Evolutionary conservation across 164 flowering plant species (phyloP).

Genomic region (Protea cynaroides): DNA sequence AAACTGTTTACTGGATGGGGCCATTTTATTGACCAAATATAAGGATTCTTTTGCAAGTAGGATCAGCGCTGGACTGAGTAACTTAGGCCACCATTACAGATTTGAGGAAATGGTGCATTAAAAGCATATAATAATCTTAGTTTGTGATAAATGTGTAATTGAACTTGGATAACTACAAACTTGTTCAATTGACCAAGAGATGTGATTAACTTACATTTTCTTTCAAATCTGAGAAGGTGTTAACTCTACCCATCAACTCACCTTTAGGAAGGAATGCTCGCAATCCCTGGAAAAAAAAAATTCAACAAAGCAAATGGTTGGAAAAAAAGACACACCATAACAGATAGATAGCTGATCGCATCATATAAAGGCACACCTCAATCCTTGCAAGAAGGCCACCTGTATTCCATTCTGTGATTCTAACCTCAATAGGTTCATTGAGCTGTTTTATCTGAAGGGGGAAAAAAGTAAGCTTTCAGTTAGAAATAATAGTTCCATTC

Average conservation of each 20-base stretch:
- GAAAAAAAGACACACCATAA: not conserved
- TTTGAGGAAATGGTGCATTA: not conserved
- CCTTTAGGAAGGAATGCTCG: conserved; percentile 95
- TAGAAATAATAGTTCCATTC: too few relatives aligned
- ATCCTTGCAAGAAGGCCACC: conserved; percentile 94
- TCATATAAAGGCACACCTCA: conserved; percentile 49
- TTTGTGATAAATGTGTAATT: not conserved
- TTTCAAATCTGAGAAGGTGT: conserved; percentile 68
- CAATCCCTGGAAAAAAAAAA: conserved; percentile 57
- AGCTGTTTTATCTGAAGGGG: conserved; percentile 32
- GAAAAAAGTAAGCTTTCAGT: too few relatives aligned
- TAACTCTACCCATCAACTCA: conserved; percentile 66
- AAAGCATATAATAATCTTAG: not conserved
- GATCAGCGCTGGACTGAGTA: too few relatives aligned
- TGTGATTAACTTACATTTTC: conserved; percentile 53
- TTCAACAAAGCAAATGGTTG: not conserved
- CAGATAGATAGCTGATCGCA: not conserved
- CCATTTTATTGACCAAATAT: too few relatives aligned
- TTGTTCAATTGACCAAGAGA: not conserved
- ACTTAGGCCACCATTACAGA: too few relatives aligned
- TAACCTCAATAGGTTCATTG: conserved; percentile 82
- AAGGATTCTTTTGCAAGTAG: too few relatives aligned
- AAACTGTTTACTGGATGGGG: too few relatives aligned
- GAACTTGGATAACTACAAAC: not conserved
- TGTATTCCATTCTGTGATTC: conserved; percentile 90